Evolutionary conservation across 1,284 basidiomycete genomes (phyloP).

Genomic region (Anthracocystis panici-leucophaei): DNA sequence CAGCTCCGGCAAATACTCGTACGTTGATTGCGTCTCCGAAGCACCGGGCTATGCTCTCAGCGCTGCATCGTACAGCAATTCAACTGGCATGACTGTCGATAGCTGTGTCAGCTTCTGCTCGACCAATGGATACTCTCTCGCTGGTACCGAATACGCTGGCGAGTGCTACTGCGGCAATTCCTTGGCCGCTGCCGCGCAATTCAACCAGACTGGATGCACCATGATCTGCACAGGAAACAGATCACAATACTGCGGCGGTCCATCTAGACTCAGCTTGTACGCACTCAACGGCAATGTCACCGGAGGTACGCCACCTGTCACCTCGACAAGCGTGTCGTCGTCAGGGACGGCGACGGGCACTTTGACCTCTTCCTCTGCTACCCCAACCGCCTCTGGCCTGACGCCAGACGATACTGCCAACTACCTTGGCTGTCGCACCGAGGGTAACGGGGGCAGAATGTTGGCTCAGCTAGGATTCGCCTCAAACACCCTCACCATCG

Average conservation of each 20-base stretch:
- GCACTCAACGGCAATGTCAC: not conserved
- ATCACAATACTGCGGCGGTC: slow-evolving; percentile 2
- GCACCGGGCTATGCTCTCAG: not conserved
- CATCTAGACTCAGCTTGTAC: not conserved
- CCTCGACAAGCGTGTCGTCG: not conserved
- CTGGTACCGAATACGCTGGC: slow-evolving; percentile 2
- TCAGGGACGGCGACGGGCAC: not conserved
- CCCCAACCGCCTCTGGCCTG: slow-evolving; percentile 5
- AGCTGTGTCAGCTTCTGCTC: slow-evolving; percentile 75
- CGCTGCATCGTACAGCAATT: slow-evolving; percentile 55
- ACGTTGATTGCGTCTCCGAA: slow-evolving; percentile 20
- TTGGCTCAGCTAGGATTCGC: no score
- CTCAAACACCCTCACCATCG: no score
- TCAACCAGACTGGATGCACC: slow-evolving; percentile 4
- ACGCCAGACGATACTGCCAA: no score
- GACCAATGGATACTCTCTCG: no score
- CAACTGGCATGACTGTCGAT: slow-evolving; percentile 74
- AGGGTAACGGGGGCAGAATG: no score
- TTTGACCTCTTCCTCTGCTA: slow-evolving; percentile 5
- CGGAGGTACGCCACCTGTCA: slow-evolving; percentile 1
- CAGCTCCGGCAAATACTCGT: slow-evolving; percentile 12
- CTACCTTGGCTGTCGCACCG: no score
- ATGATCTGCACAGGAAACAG: slow-evolving; percentile 1
- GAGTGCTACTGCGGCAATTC: slow-evolving; percentile 68
- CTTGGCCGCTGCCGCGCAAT: slow-evolving; percentile 72